These are phyloP conservation scores for Trichoderma atroviride DNA, from an alignment of 2,329 filamentous ascomycete species.

Conservation along the genomic window DNA sequence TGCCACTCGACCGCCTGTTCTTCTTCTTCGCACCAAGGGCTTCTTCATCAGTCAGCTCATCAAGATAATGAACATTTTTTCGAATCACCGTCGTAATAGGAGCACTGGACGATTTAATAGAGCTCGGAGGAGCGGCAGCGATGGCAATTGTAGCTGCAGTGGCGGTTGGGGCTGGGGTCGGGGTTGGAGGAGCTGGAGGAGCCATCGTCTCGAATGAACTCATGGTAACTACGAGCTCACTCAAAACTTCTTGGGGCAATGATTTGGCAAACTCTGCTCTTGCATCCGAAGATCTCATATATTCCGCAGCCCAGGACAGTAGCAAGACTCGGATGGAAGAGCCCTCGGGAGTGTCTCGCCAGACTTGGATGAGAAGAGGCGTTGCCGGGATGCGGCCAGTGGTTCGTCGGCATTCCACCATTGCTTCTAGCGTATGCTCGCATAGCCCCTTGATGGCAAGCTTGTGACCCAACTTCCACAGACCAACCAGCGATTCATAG, in stretches of 20 bases:
- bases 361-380: constrained; percentile 61
- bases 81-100: constrained; percentile 31
- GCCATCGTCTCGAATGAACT: constrained; percentile 50
- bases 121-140: neutral
- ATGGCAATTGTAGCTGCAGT: neutral
- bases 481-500: constrained; percentile 57
- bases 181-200: neutral
- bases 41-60: constrained; percentile 48
- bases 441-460: constrained; percentile 59
- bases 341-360: constrained; percentile 63
- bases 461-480: constrained; percentile 59
- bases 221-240: constrained; percentile 65
- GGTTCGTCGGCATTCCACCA: constrained; percentile 57
- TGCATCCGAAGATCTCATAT: constrained; percentile 60
- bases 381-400: constrained; percentile 61
- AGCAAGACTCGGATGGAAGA: constrained; percentile 62
- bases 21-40: constrained; percentile 44
- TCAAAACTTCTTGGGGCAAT: constrained; percentile 63
- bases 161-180: neutral
- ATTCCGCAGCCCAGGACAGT: constrained; percentile 64
- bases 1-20: constrained; percentile 45
- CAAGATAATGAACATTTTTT: constrained; percentile 55
- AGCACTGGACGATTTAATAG: neutral
- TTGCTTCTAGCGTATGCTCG: constrained; percentile 58
- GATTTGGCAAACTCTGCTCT: constrained; percentile 62